A percentile compares a stretch with the other conserved stretches of the same genome.
These are phyloP conservation scores for Trichoderma asperelloides DNA, from an alignment of 495 filamentous ascomycete species.

Conservation along the genomic window DNA sequence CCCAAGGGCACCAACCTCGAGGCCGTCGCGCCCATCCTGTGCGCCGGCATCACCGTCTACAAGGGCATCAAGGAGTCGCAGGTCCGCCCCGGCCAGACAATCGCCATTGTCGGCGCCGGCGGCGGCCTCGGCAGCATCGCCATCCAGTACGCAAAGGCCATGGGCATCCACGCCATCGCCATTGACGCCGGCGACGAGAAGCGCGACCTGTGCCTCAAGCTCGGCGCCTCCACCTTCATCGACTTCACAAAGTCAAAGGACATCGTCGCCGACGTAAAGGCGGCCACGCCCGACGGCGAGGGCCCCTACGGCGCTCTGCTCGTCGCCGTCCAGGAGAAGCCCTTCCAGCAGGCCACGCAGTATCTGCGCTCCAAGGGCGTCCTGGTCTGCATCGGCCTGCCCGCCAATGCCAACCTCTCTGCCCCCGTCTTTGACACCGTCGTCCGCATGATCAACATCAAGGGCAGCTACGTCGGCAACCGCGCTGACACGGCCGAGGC, in stretches of 20 bases:
- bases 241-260: constrained; percentile 69
- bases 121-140: constrained; percentile 80
- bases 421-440: constrained; percentile 84
- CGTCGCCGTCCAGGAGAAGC: constrained; percentile 76
- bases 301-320: constrained; percentile 85
- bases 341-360: constrained; percentile 82
- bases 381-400: constrained; percentile 79
- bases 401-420: constrained; percentile 64
- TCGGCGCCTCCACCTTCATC: constrained; percentile 65
- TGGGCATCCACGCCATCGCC: constrained; percentile 70
- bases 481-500: constrained; percentile 77
- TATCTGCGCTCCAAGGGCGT: constrained; percentile 74
- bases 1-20: constrained; percentile 68
- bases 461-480: constrained; percentile 88
- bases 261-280: constrained; percentile 75
- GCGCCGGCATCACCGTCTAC: constrained; percentile 88
- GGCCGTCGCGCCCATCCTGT: constrained; percentile 71
- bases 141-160: constrained; percentile 78
- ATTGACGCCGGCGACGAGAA: constrained; percentile 80
- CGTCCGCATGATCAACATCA: constrained; percentile 80
- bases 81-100: constrained; percentile 61
- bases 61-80: constrained; percentile 84
- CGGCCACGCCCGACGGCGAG: constrained; percentile 62
- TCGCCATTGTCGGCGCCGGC: constrained; percentile 83
- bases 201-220: constrained; percentile 51